phyloP scores from a whole-genome alignment of 202 grass and related monocot species.

The Tripidium arundinaceum region DNA sequence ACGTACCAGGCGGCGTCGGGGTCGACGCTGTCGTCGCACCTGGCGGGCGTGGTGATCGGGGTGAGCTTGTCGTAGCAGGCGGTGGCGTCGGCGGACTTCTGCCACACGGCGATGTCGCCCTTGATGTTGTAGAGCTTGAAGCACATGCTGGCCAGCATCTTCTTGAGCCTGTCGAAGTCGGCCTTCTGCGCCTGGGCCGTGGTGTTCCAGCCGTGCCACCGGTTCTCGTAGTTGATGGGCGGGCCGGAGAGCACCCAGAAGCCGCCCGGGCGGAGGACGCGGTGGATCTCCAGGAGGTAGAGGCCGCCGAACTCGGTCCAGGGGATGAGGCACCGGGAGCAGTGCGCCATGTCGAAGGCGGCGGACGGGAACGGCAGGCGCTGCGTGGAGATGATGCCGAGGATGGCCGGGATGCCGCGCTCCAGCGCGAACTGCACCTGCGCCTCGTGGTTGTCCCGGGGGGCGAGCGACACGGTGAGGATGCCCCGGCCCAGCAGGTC shows the following conservation, averaged over 20 bases:
- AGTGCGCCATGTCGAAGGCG: constrained; percentile 91
- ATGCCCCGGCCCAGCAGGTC: constrained; percentile 71
- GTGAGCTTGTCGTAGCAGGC: constrained; percentile 81
- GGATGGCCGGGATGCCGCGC: constrained; percentile 90
- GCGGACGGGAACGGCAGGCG: constrained; percentile 79
- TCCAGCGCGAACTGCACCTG: constrained; percentile 99
- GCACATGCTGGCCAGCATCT: constrained; percentile 70
- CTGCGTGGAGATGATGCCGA: constrained; percentile 96
- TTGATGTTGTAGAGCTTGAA: constrained; percentile 84
- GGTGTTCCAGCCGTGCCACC: constrained; percentile 96
- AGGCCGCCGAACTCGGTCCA: constrained; percentile 88
- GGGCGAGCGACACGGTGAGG: constrained; percentile 81
- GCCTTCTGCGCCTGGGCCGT: constrained; percentile 75
- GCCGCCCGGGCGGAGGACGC: constrained; percentile 76
- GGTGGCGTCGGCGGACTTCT: constrained; percentile 49
- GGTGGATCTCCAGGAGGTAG: constrained; percentile 84
- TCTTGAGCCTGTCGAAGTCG: constrained; percentile 63
- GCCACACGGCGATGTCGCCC: constrained; percentile 93
- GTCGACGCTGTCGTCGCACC: constrained; percentile 90
- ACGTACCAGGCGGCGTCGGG: constrained; percentile 85
- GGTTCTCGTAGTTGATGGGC: constrained; percentile 94
- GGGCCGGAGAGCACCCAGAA: constrained; percentile 98
- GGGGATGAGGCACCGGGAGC: constrained; percentile 80
- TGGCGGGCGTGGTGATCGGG: constrained; percentile 53
- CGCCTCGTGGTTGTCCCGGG: constrained; percentile 95